Percentiles rank a stretch among this genome's conserved stretches.
These are phyloP conservation scores for Elaeagnus macrophylla DNA, from an alignment of 306 rosid genomes.

Conservation along the genomic window DNA sequence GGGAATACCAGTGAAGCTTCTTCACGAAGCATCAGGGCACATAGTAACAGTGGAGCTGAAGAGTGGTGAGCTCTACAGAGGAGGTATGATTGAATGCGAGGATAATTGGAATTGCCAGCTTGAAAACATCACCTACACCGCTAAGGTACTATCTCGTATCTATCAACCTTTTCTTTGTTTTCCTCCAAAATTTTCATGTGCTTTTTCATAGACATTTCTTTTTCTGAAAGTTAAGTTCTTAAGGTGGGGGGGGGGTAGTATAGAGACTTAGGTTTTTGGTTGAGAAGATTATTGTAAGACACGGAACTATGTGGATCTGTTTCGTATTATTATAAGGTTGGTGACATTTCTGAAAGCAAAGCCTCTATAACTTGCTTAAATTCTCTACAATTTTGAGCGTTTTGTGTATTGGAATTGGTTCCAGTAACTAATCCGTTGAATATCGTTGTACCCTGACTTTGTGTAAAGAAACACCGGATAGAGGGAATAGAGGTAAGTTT, in stretches of 20 bases:
- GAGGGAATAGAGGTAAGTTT: no score
- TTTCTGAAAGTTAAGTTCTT: not conserved
- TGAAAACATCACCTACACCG: slow-evolving; percentile 95
- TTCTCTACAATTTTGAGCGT: not conserved
- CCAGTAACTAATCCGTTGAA: no score
- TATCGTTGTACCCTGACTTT: no score
- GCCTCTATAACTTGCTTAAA: not conserved
- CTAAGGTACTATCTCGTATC: slow-evolving; percentile 46
- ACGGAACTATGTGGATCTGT: slow-evolving; percentile 8
- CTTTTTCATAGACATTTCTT: not conserved
- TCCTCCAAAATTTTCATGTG: not conserved
- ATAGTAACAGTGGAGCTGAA: slow-evolving; percentile 92
- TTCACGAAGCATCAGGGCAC: slow-evolving; percentile 96
- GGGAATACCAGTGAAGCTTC: slow-evolving; percentile 97
- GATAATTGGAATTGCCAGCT: slow-evolving; percentile 99
- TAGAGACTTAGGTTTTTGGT: not conserved
- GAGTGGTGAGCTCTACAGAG: slow-evolving; percentile 97
- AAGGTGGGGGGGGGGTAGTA: not conserved
- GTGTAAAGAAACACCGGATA: no score
- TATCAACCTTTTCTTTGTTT: not conserved
- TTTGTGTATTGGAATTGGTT: not conserved
- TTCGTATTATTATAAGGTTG: not conserved
- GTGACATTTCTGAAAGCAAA: not conserved
- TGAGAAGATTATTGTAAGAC: no score
- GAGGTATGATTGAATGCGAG: slow-evolving; percentile 93